Conservation (phyloP, 2,329 filamentous ascomycete genomes). For the Lasiodiplodia sp. region DNA sequence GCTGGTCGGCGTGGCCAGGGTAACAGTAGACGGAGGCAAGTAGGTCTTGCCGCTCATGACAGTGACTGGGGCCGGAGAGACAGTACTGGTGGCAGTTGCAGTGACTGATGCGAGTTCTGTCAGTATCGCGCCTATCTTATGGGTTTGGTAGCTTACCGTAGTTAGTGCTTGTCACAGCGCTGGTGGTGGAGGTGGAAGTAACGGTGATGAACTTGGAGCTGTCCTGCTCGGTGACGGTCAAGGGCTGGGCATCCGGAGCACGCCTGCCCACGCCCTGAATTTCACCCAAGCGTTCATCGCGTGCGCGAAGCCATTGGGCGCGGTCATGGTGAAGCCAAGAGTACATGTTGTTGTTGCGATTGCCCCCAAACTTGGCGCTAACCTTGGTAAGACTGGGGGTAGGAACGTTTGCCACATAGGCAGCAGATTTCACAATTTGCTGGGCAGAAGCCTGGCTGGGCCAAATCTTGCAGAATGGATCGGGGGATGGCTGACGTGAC, state of each 20-base stretch:
- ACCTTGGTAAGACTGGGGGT: conserved; percentile 29
- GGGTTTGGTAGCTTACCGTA: conserved; percentile 28
- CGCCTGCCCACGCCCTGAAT: conserved; percentile 37
- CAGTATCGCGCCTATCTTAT: neutral
- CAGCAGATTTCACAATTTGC: conserved; percentile 22
- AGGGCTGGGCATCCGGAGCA: conserved; percentile 45
- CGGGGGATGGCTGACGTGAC: conserved; percentile 32
- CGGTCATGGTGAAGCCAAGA: conserved; percentile 32
- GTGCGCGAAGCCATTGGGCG: conserved; percentile 34
- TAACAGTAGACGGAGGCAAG: conserved; percentile 36
- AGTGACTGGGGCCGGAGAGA: conserved; percentile 37
- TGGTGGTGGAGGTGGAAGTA: conserved; percentile 36
- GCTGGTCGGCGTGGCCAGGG: conserved; percentile 39
- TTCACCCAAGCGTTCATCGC: conserved; percentile 37
- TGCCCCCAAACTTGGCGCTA: conserved; percentile 35
- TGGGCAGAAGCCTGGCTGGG: conserved; percentile 37
- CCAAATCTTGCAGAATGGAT: conserved; percentile 39
- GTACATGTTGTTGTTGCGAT: neutral
- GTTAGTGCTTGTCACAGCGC: conserved; percentile 35
- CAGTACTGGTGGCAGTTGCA: conserved; percentile 32
- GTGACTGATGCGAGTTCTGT: conserved; percentile 29
- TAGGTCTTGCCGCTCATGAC: conserved; percentile 36
- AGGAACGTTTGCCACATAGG: conserved; percentile 24
- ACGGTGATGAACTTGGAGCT: conserved; percentile 39
- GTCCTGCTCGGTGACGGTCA: conserved; percentile 43